Percentiles rank a stretch among this genome's conserved stretches.
Conservation (phyloP, 441 rosid species). For the Populus hybrid region DNA sequence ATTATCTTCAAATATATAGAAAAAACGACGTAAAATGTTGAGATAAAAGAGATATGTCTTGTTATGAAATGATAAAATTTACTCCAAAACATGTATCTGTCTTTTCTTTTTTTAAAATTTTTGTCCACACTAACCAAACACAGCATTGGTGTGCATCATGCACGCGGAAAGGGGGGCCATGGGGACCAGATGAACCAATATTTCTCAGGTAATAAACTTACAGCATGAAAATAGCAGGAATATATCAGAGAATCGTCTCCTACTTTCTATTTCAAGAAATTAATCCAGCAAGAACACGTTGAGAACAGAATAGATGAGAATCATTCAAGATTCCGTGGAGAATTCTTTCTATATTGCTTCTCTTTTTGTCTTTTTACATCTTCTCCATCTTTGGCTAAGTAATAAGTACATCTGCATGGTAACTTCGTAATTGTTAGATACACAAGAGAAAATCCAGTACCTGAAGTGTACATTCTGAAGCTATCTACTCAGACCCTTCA, state of each 20-base stretch:
- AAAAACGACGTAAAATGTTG: too few species aligned
- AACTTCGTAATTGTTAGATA: background rate
- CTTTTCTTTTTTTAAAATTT: background rate
- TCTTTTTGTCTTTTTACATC: background rate
- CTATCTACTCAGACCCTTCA: background rate
- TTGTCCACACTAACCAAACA: background rate
- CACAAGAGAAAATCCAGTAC: background rate
- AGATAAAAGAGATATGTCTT: background rate
- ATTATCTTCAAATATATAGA: too few species aligned
- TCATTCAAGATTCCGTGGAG: too few species aligned
- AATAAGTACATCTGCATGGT: too few species aligned
- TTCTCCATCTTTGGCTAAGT: too few species aligned
- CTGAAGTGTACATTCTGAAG: background rate
- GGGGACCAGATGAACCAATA: background rate
- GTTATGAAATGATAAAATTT: background rate
- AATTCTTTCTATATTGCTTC: background rate
- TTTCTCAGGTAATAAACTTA: background rate
- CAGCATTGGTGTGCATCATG: background rate
- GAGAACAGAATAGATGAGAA: too few species aligned
- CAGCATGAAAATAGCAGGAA: background rate
- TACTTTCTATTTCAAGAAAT: too few species aligned
- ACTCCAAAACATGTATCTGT: background rate
- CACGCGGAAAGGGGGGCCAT: background rate
- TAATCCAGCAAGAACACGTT: too few species aligned
- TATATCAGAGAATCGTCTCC: too few species aligned